These are phyloP conservation scores for Amylostereum areolatum DNA, from an alignment of 1,284 basidiomycete species.

Conservation along the genomic window DNA sequence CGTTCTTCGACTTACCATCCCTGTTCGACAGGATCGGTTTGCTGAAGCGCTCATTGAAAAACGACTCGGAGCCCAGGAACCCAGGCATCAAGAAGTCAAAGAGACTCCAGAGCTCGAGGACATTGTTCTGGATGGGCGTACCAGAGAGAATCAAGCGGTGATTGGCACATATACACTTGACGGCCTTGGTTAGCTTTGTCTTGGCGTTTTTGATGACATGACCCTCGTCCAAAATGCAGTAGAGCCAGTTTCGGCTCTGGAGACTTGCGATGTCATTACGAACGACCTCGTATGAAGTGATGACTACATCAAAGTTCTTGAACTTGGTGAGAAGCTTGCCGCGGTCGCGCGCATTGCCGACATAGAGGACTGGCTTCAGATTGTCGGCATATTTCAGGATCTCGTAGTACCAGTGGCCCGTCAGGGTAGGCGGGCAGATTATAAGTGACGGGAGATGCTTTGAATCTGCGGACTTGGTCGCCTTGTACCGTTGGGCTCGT, in stretches of 20 bases:
- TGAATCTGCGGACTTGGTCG: constrained; percentile 70
- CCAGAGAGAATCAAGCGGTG: constrained; percentile 95
- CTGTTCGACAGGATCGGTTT: constrained; percentile 95
- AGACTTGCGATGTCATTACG: constrained; percentile 89
- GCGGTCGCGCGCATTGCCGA: constrained; percentile 88
- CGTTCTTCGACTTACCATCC: constrained; percentile 92
- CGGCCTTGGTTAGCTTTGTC: constrained; percentile 95
- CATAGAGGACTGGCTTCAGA: constrained; percentile 84
- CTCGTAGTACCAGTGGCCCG: constrained; percentile 99
- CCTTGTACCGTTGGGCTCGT: constrained; percentile 64
- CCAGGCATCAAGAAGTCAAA: constrained; percentile 99
- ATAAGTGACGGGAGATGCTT: constrained; percentile 92
- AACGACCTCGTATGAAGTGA: constrained; percentile 97
- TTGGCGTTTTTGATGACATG: constrained; percentile 99
- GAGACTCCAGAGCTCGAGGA: constrained; percentile 96
- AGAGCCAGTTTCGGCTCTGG: constrained; percentile 81
- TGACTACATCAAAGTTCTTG: constrained; percentile 77
- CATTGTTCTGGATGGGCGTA: constrained; percentile 99
- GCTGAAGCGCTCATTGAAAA: constrained; percentile 94
- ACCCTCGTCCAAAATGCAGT: constrained; percentile 97
- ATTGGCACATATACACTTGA: constrained; percentile 87
- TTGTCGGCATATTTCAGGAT: constrained; percentile 90
- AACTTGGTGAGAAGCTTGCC: constrained; percentile 63
- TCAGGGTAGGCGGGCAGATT: constrained; percentile 94
- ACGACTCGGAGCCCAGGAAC: constrained; percentile 91